Conservation (phyloP, 176 grass and related monocot genomes). For the Oryza nivara region DNA sequence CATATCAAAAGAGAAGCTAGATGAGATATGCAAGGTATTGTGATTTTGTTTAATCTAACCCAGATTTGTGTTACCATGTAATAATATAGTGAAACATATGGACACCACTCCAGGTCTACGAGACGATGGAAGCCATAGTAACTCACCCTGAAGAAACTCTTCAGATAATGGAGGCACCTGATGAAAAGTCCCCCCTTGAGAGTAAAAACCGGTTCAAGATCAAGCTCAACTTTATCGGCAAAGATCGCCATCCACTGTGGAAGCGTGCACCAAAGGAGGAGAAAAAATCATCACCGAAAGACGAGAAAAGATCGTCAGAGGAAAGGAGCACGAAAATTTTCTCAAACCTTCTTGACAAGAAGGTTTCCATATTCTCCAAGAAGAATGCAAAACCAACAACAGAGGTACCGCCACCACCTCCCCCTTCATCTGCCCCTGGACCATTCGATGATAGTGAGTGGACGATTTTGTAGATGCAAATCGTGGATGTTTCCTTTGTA, state of each 20-base stretch:
- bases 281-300: conserved; percentile 48
- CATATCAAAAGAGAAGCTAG: conserved; percentile 65
- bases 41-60: conserved; percentile 24
- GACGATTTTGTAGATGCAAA: conserved; percentile 58
- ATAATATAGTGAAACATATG: conserved; percentile 7
- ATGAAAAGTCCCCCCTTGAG: conserved; percentile 44
- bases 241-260: conserved; percentile 65
- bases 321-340: conserved; percentile 54
- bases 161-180: conserved; percentile 60
- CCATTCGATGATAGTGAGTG: conserved; percentile 61
- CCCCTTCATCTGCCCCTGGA: conserved; percentile 21
- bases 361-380: conserved; percentile 64
- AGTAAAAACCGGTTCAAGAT: conserved; percentile 62
- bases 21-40: conserved; percentile 77
- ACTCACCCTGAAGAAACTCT: conserved; percentile 66
- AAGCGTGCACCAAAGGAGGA: conserved; percentile 49
- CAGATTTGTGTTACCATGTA: not conserved
- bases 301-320: conserved; percentile 45
- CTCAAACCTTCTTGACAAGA: conserved; percentile 61
- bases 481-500: conserved; percentile 33
- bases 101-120: conserved; percentile 52
- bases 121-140: conserved; percentile 78
- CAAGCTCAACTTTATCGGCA: conserved; percentile 58
- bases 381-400: conserved; percentile 46
- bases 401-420: not conserved